These are phyloP conservation scores for Helotiales sp. DNA, from an alignment of 2,329 filamentous ascomycete species.

Conservation along the genomic window DNA sequence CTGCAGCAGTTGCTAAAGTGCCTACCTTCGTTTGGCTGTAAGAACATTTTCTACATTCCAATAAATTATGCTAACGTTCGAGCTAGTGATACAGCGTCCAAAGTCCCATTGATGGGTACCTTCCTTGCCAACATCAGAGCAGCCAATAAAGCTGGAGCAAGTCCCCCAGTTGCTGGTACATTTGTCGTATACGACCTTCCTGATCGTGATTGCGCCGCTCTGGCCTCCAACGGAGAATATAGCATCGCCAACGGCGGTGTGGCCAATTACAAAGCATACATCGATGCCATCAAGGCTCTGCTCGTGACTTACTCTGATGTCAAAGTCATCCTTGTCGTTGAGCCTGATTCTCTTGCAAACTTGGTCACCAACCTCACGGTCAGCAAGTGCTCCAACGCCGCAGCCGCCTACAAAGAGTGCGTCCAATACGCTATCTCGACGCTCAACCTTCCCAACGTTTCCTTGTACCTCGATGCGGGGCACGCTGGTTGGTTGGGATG, in stretches of 20 bases:
- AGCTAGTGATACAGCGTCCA: conserved; percentile 44
- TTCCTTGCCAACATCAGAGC: conserved; percentile 48
- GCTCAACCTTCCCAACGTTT: conserved; percentile 60
- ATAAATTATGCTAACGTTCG: neutral
- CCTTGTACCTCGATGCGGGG: conserved; percentile 64
- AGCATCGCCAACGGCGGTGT: conserved; percentile 50
- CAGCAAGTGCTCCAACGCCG: conserved; percentile 53
- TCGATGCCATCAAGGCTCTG: conserved; percentile 53
- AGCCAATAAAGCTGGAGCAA: conserved; percentile 48
- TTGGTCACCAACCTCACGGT: conserved; percentile 60
- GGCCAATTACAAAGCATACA: conserved; percentile 53
- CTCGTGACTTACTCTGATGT: conserved; percentile 56
- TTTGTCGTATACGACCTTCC: conserved; percentile 65
- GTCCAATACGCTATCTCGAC: conserved; percentile 55
- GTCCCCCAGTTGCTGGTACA: conserved; percentile 45
- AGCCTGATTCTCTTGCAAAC: conserved; percentile 64
- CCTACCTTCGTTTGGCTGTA: conserved; percentile 54
- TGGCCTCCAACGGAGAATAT: conserved; percentile 64
- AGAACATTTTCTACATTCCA: conserved; percentile 22
- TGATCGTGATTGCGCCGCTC: conserved; percentile 62
- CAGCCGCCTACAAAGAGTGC: conserved; percentile 54
- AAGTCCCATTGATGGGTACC: conserved; percentile 48
- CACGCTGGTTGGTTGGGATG: conserved; percentile 67
- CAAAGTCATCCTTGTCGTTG: conserved; percentile 46
- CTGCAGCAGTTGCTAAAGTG: conserved; percentile 48